Percentiles rank a stretch among this genome's conserved stretches.
phyloP scores from a whole-genome alignment of 208 protist species.

The Zelonia costaricensis region DNA sequence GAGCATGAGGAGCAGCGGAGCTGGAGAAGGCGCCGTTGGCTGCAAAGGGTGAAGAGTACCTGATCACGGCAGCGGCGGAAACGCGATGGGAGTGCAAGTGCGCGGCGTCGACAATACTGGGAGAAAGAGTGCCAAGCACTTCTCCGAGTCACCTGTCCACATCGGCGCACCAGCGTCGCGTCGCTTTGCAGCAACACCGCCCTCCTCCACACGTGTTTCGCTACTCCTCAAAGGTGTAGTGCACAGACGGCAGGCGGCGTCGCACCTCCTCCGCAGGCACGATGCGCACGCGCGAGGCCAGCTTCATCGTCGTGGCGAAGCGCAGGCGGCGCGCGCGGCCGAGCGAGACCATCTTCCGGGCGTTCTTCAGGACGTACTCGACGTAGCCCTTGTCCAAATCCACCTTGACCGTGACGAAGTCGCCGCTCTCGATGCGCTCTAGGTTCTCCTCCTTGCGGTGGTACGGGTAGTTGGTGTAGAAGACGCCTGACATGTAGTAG shows the following conservation, averaged over 20 bases:
- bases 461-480: slow-evolving; percentile 90
- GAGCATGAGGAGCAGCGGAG: too few species aligned
- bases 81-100: too few species aligned
- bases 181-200: too few species aligned
- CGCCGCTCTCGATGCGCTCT: slow-evolving; percentile 63
- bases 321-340: slow-evolving; percentile 64
- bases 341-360: slow-evolving; percentile 77
- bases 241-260: slow-evolving; percentile 15
- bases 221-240: slow-evolving; percentile 33
- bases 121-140: too few species aligned
- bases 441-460: slow-evolving; percentile 90
- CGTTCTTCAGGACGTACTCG: slow-evolving; percentile 77
- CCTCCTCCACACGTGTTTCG: neutral
- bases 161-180: too few species aligned
- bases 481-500: slow-evolving; percentile 94
- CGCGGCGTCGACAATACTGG: too few species aligned
- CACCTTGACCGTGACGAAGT: slow-evolving; percentile 74
- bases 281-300: slow-evolving; percentile 72
- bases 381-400: slow-evolving; percentile 85
- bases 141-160: too few species aligned
- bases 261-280: slow-evolving; percentile 61
- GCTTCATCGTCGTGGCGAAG: slow-evolving; percentile 87
- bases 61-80: too few species aligned
- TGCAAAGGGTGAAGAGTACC: too few species aligned
- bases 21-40: too few species aligned